Percentiles rank a stretch among this genome's conserved stretches.
Evolutionary conservation across 805 yeast species (phyloP).

Genomic region (Candida koratica): DNA sequence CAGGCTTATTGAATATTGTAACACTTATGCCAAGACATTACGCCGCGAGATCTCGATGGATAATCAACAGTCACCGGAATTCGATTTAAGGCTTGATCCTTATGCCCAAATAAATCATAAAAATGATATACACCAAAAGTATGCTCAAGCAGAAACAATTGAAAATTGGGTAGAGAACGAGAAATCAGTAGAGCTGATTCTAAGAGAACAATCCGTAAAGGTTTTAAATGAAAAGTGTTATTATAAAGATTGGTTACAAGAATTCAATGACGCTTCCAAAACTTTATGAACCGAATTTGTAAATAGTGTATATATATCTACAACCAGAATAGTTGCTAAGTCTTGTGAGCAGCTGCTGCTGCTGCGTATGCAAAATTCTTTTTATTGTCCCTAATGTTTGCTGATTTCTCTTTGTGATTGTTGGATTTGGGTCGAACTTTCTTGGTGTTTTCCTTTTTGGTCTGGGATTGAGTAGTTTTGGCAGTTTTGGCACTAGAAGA

Average conservation of each 20-base stretch:
- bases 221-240: constrained; percentile 36
- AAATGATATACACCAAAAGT: constrained; percentile 21
- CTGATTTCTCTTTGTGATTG: constrained; percentile 11
- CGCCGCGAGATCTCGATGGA: constrained; percentile 17
- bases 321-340: constrained; percentile 2
- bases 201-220: constrained; percentile 29
- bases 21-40: constrained; percentile 22
- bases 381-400: constrained; percentile 13
- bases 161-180: constrained; percentile 39
- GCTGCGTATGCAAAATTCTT: constrained; percentile 44
- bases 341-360: constrained; percentile 42
- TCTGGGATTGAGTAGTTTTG: not conserved
- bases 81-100: constrained; percentile 36
- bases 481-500: not conserved
- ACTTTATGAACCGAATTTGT: not conserved
- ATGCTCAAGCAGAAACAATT: constrained; percentile 24
- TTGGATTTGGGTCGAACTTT: constrained; percentile 12
- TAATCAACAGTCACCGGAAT: constrained; percentile 11
- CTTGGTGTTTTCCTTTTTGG: constrained; percentile 4
- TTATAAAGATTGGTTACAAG: constrained; percentile 34
- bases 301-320: constrained; percentile 7
- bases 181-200: constrained; percentile 28
- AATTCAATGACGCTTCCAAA: constrained; percentile 16
- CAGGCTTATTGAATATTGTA: constrained; percentile 29
- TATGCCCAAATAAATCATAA: constrained; percentile 30